Base-by-base conservation (phyloP, 345 rosid species). In the Viola odorata region DNA sequence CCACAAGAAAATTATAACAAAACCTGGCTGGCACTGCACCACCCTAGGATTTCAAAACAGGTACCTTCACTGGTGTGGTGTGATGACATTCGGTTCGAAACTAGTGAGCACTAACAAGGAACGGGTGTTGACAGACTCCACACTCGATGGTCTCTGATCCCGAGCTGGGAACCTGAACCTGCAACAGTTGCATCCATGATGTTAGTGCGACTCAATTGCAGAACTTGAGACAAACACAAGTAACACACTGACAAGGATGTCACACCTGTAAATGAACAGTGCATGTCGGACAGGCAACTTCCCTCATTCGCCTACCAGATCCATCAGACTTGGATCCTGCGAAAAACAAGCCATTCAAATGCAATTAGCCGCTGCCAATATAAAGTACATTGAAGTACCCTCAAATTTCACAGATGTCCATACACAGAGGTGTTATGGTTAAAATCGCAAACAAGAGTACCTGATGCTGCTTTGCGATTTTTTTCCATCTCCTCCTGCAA, bases 81-180 rank as follows among this genome's bases (percentile, higher is more conserved):
- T 23, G 32, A 23, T 23, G 32, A 23, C 32, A 23, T 23, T 23
- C 32, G 2, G 32, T 23, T 23, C 32, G 2, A 41, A 10, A 72
- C 84, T 75, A 94, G 79, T 85, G 85, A 37, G 97, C 95, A 72
- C 91, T 84, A 37, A 94, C 96, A 13, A 87, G 96, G 78, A 94
- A 94, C 48, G 99, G 92, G 53, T 82, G 95, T 78, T 90, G 99
- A 77, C 97, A 94, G 63, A 94, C 97, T 53, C 97, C 96, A 40
- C 99, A 95, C 74, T 95, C 99, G n/a, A 95, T 88, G 37, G 95
- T 91, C 80, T 95, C 94, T 14, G 99, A 88, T 65, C 99, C 99
- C 23, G 97, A 91, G 85, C 81, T 81, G 40, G 99, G 99, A 71
- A 95, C 95, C 77, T 95, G 99, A 55, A 95, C 96, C 99, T 95